Conservation (phyloP, 306 rosid genomes). For the Castanea crenata region DNA sequence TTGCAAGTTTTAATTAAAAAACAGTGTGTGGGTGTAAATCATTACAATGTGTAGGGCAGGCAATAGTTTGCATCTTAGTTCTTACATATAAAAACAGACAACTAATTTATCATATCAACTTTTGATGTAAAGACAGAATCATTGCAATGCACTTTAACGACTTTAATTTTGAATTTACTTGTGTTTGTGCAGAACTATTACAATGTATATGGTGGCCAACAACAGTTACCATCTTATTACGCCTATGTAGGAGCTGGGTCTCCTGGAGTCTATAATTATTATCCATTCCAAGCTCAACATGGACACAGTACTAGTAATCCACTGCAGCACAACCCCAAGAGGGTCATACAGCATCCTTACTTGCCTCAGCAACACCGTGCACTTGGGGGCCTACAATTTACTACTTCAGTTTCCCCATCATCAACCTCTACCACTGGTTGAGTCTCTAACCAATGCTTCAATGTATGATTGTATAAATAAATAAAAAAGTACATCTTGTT, state of each 20-base stretch:
- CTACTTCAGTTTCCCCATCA: slow-evolving; percentile 28
- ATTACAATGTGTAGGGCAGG: not conserved
- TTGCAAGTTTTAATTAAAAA: not conserved
- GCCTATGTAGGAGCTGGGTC: slow-evolving; percentile 24
- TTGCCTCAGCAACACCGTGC: slow-evolving; percentile 17
- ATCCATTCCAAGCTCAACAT: slow-evolving; percentile 2
- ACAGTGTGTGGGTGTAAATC: not conserved
- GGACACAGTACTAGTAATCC: not conserved
- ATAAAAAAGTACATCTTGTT: not conserved
- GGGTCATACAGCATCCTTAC: slow-evolving; percentile 25
- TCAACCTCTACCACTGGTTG: slow-evolving; percentile 29
- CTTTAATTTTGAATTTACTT: not conserved
- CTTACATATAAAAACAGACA: not conserved
- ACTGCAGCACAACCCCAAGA: slow-evolving; percentile 19
- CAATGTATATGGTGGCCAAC: slow-evolving; percentile 49
- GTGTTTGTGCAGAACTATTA: slow-evolving; percentile 41
- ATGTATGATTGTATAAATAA: not conserved
- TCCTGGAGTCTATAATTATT: slow-evolving; percentile 13
- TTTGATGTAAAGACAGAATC: not conserved
- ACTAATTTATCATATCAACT: not conserved
- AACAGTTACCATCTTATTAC: slow-evolving; percentile 31
- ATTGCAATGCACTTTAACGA: not conserved
- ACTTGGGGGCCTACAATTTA: slow-evolving; percentile 28
- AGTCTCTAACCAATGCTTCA: slow-evolving; percentile 4
- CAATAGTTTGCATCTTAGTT: not conserved